Conservation (phyloP, 1,284 basidiomycete genomes). For the Heterobasidion occidentale region DNA sequence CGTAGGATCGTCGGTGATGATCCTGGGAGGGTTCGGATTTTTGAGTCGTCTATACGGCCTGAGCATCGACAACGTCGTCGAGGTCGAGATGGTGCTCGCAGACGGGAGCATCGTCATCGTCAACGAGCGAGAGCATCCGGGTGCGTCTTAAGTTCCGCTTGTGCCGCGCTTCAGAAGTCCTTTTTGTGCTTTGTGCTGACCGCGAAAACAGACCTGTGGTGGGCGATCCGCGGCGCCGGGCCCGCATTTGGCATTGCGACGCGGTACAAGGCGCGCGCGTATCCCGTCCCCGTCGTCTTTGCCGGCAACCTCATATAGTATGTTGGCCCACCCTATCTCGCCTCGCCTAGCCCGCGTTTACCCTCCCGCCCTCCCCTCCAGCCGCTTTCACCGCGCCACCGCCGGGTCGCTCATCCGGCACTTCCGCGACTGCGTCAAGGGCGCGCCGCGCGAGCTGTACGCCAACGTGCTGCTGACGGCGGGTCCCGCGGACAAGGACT, state of each 20-base stretch:
- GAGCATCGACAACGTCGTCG: constrained; percentile 80
- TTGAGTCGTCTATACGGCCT: constrained; percentile 76
- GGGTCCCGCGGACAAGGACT: constrained; percentile 73
- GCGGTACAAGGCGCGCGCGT: constrained; percentile 80
- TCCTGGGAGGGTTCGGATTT: constrained; percentile 88
- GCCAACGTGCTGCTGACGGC: constrained; percentile 86
- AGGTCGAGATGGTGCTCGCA: constrained; percentile 78
- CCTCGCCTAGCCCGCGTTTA: background rate
- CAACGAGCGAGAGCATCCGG: constrained; percentile 57
- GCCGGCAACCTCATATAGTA: constrained; percentile 89
- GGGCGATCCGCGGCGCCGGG: constrained; percentile 84
- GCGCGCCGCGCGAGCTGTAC: constrained; percentile 79
- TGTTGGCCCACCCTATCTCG: constrained; percentile 4
- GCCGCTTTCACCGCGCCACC: constrained; percentile 78
- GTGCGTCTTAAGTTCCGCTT: constrained; percentile 27
- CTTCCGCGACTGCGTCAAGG: constrained; percentile 88
- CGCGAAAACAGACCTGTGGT: constrained; percentile 69
- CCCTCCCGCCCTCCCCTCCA: constrained; percentile 20
- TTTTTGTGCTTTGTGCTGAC: background rate
- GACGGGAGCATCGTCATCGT: constrained; percentile 71
- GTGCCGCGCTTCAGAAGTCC: background rate
- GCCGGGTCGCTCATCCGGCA: constrained; percentile 84
- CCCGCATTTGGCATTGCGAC: constrained; percentile 82
- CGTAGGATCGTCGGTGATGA: constrained; percentile 75
- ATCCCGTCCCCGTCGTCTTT: constrained; percentile 81